Base-by-base conservation (phyloP, 768 basidiomycete species). In the Leucosporidium creatinivorum region DNA sequence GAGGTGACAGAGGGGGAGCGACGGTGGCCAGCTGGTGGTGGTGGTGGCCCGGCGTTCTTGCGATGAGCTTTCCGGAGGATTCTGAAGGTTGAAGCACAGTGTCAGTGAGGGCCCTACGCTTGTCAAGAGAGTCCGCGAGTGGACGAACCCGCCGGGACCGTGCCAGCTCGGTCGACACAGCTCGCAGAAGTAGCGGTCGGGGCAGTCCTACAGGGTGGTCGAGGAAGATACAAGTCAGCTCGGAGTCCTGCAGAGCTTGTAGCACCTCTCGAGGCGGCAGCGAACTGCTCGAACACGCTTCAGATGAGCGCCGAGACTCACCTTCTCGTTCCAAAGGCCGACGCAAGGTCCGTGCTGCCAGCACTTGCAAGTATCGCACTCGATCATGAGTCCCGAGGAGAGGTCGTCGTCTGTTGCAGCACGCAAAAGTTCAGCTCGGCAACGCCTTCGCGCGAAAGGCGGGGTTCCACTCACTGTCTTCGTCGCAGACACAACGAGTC, bases 311-410 rank as follows among this genome's bases (percentile, higher is more conserved):
- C 39, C 39, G 39, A 18, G n/a, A 18, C 31, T 26, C 47, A 73
- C 72, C 57, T 85, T 84, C 72, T 89, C 86, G 78, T 74, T 76
- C 73, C 78, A 78, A 39, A 89, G 89, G 51, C 93, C 94, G 86
- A 99, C 91, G 80, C 96, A 99, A 15, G 87, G 83, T 4, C 93
- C 93, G 77, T 99, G 94, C 79, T 99, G 94, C 94, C 94, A 99
- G 63, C 90, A 91, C 75, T 93, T 89, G 81, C 94, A 99, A 54
- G 83, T 87, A 80, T 98, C 94, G 80, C 94, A 99, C 78, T 92
- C 89, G 60, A 97, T 91, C 91, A 97, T 96, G 80, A 94, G 90
- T 77, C 91, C 93, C 58, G 61, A 66, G 10, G 65, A 61, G 54
- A 68, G 60, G 26, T 91, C 90, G 54, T 80, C 80, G 61, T 89